phyloP scores from a whole-genome alignment of 495 filamentous ascomycete genomes.

The Penicillium odoratum region DNA sequence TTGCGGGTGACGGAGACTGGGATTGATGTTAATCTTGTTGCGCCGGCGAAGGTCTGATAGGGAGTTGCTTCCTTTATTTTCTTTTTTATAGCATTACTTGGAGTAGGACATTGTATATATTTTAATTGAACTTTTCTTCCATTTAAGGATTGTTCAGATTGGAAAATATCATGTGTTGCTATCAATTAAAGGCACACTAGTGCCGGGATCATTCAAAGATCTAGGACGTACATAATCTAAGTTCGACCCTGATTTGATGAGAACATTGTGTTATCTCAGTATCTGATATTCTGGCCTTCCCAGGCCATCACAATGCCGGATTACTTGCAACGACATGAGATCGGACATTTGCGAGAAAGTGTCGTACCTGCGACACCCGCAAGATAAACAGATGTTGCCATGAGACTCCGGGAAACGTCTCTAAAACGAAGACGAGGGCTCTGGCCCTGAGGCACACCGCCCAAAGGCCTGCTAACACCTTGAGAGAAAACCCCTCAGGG shows the following conservation, averaged over 20 bases:
- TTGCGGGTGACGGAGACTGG: slow-evolving; percentile 19
- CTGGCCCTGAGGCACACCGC: neutral
- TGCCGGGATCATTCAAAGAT: neutral
- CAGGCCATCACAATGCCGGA: neutral
- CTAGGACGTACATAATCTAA: neutral
- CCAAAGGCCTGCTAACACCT: neutral
- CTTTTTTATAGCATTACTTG: slow-evolving; percentile 1
- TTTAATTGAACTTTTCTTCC: neutral
- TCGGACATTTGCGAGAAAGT: neutral
- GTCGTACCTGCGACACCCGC: neutral
- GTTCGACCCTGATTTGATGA: neutral
- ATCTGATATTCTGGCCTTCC: neutral
- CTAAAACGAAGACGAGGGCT: neutral
- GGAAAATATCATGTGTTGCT: neutral
- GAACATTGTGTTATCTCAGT: neutral
- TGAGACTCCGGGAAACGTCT: neutral
- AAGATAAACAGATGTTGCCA: neutral
- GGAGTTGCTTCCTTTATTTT: no score
- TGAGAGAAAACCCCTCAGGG: neutral
- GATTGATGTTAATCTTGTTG: slow-evolving; percentile 24
- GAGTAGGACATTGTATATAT: neutral
- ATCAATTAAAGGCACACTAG: neutral
- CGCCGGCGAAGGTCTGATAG: slow-evolving; percentile 16
- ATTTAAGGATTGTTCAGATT: neutral
- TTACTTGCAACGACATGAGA: neutral